Evolutionary conservation across 768 basidiomycete genomes (phyloP).

Genomic region (Serendipita sp.): DNA sequence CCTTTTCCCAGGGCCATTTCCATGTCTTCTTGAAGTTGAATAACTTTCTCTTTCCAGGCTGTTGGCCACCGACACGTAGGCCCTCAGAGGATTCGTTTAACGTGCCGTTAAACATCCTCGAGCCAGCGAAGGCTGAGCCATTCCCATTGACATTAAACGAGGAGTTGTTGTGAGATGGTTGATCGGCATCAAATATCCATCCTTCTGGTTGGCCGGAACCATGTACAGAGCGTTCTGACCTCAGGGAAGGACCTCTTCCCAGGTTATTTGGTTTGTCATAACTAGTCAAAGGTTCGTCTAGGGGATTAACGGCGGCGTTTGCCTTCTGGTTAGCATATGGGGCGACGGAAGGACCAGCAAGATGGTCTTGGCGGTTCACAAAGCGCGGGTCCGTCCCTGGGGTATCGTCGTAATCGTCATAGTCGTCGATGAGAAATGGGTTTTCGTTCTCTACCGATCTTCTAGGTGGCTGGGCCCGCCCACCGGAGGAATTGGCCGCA

Average conservation of each 20-base stretch:
- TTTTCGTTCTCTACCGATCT: constrained; percentile 21
- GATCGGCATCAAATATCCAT: constrained; percentile 58
- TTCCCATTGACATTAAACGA: constrained; percentile 16
- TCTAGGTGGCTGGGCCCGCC: constrained; percentile 45
- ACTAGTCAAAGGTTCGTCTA: constrained; percentile 3
- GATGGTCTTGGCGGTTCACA: background rate
- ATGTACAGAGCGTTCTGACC: constrained; percentile 31
- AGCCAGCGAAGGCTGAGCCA: constrained; percentile 16
- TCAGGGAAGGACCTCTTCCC: constrained; percentile 25
- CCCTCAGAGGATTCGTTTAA: background rate
- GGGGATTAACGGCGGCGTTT: background rate
- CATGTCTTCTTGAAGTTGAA: constrained; percentile 27
- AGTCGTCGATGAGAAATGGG: constrained; percentile 64
- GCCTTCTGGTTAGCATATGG: constrained; percentile 18
- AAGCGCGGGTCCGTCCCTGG: constrained; percentile 9
- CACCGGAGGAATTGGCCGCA: constrained; percentile 22
- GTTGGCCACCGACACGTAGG: constrained; percentile 10
- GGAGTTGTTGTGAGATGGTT: constrained; percentile 24
- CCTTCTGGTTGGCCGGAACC: constrained; percentile 40
- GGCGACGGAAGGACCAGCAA: constrained; percentile 34
- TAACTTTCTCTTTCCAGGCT: constrained; percentile 13
- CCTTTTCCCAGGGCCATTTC: constrained; percentile 79
- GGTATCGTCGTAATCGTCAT: constrained; percentile 38
- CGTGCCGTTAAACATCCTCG: constrained; percentile 18
- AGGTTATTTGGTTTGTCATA: constrained; percentile 21